Conservation (phyloP, 371 early-diverging fungal genomes). For the Basidiobolus meristosporus region DNA sequence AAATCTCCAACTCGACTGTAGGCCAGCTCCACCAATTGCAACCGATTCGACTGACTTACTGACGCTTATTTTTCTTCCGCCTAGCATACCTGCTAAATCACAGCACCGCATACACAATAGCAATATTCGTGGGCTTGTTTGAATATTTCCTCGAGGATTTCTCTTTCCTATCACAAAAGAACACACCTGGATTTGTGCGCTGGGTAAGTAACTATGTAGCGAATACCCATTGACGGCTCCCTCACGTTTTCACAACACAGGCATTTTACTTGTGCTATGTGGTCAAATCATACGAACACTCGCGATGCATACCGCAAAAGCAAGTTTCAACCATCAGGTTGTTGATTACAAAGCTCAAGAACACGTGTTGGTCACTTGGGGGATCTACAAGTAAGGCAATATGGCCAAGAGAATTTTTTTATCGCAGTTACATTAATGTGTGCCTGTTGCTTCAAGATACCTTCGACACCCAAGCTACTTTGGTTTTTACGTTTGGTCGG, state of each 20-base stretch:
- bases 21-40: conserved; percentile 4
- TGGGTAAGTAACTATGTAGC: conserved; percentile 17
- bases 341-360: conserved; percentile 31
- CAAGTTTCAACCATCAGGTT: conserved; percentile 64
- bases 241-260: conserved; percentile 10
- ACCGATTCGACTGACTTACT: background rate
- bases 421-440: background rate
- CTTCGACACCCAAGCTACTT: conserved; percentile 81
- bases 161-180: conserved; percentile 38
- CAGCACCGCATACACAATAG: conserved; percentile 46
- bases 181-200: conserved; percentile 23
- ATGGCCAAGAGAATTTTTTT: background rate
- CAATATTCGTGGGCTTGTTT: conserved; percentile 35
- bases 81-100: conserved; percentile 63
- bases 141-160: conserved; percentile 49
- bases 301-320: conserved; percentile 62
- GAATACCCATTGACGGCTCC: background rate
- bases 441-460: conserved; percentile 8
- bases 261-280: conserved; percentile 26
- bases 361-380: conserved; percentile 58
- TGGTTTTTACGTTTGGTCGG: conserved; percentile 72
- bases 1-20: conserved; percentile 39
- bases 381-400: conserved; percentile 45
- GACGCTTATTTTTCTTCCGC: background rate
- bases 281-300: conserved; percentile 46